Evolutionary conservation across 2,329 filamentous ascomycete species (phyloP).

Genomic region (Fusarium buharicum): DNA sequence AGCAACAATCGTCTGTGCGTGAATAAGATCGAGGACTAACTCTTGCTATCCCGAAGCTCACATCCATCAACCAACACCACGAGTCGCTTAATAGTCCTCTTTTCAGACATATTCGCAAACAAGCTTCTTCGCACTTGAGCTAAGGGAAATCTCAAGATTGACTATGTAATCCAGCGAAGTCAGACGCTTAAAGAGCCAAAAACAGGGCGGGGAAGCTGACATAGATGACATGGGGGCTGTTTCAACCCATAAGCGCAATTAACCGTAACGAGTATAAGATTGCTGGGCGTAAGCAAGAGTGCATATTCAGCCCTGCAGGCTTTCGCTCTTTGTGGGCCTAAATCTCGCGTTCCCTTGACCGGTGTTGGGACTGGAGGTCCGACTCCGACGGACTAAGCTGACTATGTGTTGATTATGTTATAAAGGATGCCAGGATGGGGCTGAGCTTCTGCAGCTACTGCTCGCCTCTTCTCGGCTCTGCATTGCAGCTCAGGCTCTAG

Average conservation of each 20-base stretch:
- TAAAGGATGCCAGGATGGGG: not conserved
- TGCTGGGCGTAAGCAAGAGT: slow-evolving; percentile 18
- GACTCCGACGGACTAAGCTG: not conserved
- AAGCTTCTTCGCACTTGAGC: not conserved
- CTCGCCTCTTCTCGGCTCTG: too few relatives aligned
- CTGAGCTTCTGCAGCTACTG: not conserved
- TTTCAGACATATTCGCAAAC: slow-evolving; percentile 29
- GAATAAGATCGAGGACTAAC: slow-evolving; percentile 11
- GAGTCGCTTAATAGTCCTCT: slow-evolving; percentile 27
- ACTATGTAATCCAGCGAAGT: not conserved
- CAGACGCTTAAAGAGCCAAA: not conserved
- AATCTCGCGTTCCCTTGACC: not conserved
- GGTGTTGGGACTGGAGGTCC: not conserved
- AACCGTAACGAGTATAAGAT: slow-evolving; percentile 14
- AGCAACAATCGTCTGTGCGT: not conserved
- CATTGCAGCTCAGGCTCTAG: too few relatives aligned
- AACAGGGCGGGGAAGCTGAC: slow-evolving; percentile 17
- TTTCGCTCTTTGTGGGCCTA: not conserved
- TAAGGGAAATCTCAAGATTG: not conserved
- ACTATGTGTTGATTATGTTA: not conserved
- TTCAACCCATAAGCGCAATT: slow-evolving; percentile 15
- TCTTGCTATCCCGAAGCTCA: slow-evolving; percentile 27
- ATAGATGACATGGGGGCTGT: not conserved
- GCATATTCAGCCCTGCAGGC: slow-evolving; percentile 7
- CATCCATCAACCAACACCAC: slow-evolving; percentile 39